Percentiles rank a stretch among this genome's conserved stretches.
phyloP scores from a whole-genome alignment of 169 alveolate genomes.

The Gregarina niphandrodes region DNA sequence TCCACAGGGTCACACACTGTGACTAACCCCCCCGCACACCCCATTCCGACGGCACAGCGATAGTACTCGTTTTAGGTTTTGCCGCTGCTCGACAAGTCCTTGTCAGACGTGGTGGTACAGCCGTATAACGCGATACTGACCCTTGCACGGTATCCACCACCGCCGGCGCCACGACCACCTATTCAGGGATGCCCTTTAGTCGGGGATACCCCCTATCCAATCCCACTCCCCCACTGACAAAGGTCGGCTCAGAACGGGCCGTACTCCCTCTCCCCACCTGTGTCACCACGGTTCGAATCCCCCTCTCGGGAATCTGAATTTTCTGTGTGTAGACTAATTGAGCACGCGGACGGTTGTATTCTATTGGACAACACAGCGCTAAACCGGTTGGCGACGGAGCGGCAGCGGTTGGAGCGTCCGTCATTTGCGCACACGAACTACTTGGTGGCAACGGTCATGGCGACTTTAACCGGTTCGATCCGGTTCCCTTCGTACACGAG shows the following conservation, averaged over 20 bases:
- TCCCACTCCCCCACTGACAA: neutral
- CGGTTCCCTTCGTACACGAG: slow-evolving; percentile 20
- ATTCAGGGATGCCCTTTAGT: no score
- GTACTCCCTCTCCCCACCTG: neutral
- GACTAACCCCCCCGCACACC: neutral
- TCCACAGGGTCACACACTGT: no score
- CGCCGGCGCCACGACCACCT: no score
- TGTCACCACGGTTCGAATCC: neutral
- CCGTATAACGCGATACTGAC: slow-evolving; percentile 90
- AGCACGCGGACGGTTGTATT: slow-evolving; percentile 83
- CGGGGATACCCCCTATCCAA: no score
- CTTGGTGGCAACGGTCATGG: no score
- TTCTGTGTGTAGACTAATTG: slow-evolving; percentile 40
- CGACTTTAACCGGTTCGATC: no score
- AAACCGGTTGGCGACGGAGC: slow-evolving; percentile 77
- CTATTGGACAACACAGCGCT: slow-evolving; percentile 93
- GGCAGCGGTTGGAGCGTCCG: slow-evolving; percentile 52
- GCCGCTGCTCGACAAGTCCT: slow-evolving; percentile 64
- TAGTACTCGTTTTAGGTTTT: slow-evolving; percentile 48
- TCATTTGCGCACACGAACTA: no score
- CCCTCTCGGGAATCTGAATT: neutral
- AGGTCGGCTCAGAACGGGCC: neutral
- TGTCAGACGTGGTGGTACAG: slow-evolving; percentile 92
- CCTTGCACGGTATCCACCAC: slow-evolving; percentile 49
- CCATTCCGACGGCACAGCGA: neutral